Evolutionary conservation across 2,329 filamentous ascomycete genomes (phyloP).

Genomic region (Fusarium pininemorale): DNA sequence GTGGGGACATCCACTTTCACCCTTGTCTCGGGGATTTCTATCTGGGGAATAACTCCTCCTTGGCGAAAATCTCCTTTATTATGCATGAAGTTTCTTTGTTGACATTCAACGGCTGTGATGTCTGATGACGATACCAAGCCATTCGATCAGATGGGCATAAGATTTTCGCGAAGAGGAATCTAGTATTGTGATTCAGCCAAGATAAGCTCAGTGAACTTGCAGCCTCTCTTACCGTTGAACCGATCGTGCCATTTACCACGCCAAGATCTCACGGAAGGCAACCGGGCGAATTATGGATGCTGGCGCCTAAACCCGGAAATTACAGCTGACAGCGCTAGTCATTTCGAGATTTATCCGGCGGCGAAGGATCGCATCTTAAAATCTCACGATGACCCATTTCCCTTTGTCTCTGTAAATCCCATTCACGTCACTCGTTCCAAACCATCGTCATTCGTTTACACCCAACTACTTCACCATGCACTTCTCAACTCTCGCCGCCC

Average conservation of each 20-base stretch:
- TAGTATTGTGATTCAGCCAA: rapidly evolving
- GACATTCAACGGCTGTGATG: not conserved
- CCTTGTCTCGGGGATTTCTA: not conserved
- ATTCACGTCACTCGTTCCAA: not conserved
- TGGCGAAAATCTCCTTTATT: not conserved
- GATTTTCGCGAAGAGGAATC: rapidly evolving
- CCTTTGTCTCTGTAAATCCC: not conserved
- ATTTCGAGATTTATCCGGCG: not conserved
- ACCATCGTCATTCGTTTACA: not conserved
- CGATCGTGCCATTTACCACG: not conserved
- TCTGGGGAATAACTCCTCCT: not conserved
- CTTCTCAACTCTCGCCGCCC: not conserved
- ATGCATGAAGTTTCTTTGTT: too few relatives aligned
- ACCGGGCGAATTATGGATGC: not conserved
- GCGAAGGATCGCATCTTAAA: not conserved
- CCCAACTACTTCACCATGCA: not conserved
- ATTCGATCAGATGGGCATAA: rapidly evolving
- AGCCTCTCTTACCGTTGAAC: too few relatives aligned
- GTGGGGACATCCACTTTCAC: not conserved
- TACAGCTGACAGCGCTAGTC: not conserved
- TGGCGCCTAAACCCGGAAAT: not conserved
- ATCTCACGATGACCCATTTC: not conserved
- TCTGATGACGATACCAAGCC: not conserved
- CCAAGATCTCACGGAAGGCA: not conserved
- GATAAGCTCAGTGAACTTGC: not conserved